These are phyloP conservation scores for Hyaloperonospora arabidopsidis DNA, from an alignment of 352 stramenopile species.

Conservation along the genomic window DNA sequence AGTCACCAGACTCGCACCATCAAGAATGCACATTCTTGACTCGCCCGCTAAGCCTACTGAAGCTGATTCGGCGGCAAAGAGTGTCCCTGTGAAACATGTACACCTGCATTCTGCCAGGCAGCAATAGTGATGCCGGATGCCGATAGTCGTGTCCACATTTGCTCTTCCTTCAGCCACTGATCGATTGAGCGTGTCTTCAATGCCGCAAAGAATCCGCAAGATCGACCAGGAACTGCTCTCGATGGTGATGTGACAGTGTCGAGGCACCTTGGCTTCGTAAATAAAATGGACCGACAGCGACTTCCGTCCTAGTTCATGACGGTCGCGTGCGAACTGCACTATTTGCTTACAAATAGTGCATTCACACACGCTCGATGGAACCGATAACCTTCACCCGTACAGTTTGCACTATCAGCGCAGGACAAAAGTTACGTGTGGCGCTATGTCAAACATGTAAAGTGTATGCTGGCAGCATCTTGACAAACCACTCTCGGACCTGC, in stretches of 20 bases:
- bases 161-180: slow-evolving; percentile 84
- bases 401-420: slow-evolving; percentile 59
- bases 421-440: slow-evolving; percentile 79
- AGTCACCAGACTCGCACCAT: slow-evolving; percentile 81
- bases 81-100: slow-evolving; percentile 91
- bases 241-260: slow-evolving; percentile 70
- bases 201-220: slow-evolving; percentile 82
- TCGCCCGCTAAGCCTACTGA: slow-evolving; percentile 88
- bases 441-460: slow-evolving; percentile 82
- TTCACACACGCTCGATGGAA: slow-evolving; percentile 70
- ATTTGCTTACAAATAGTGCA: no score
- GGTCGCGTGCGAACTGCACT: slow-evolving; percentile 75
- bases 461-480: slow-evolving; percentile 63
- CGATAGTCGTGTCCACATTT: slow-evolving; percentile 92
- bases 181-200: slow-evolving; percentile 85
- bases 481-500: slow-evolving; percentile 89
- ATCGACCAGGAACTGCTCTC: slow-evolving; percentile 85
- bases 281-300: slow-evolving; percentile 84
- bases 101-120: slow-evolving; percentile 79
- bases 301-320: slow-evolving; percentile 88
- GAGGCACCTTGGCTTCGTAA: slow-evolving; percentile 73
- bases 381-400: slow-evolving; percentile 82
- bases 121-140: slow-evolving; percentile 96
- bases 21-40: slow-evolving; percentile 92
- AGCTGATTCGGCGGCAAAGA: slow-evolving; percentile 92